These are phyloP conservation scores for Hyaloraphidium curvatum DNA, from an alignment of 192 early-diverging fungal species.

Conservation along the genomic window DNA sequence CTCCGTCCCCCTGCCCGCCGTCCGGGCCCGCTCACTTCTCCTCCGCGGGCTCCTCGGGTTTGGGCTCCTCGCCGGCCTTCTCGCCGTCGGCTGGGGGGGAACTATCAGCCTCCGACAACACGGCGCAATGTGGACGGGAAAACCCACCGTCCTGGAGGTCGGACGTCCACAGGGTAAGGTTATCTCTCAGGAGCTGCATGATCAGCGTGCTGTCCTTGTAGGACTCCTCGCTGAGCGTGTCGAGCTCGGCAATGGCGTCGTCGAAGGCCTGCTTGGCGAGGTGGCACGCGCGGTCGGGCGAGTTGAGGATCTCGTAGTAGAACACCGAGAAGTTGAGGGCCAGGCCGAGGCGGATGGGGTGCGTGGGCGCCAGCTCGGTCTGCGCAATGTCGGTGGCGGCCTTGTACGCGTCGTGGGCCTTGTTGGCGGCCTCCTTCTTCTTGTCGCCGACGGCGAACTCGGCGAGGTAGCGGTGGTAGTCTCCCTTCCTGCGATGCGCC, in stretches of 20 bases:
- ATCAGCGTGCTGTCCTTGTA: conserved; percentile 99
- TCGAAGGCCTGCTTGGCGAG: conserved; percentile 96
- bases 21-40: no score
- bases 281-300: conserved; percentile 90
- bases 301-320: conserved; percentile 98
- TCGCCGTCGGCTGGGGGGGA: conserved; percentile 20
- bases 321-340: conserved; percentile 98
- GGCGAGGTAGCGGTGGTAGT: conserved; percentile 98
- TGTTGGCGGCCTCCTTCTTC: conserved; percentile 59
- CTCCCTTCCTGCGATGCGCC: conserved; percentile 61
- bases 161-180: conserved; percentile 97
- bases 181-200: conserved; percentile 98
- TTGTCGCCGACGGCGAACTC: conserved; percentile 82
- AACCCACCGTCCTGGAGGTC: conserved; percentile 72
- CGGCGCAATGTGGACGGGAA: not conserved
- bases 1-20: no score
- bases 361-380: conserved; percentile 85
- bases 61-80: conserved; percentile 29
- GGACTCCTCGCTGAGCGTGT: conserved; percentile 94
- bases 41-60: conserved; percentile 29
- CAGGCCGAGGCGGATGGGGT: conserved; percentile 95
- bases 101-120: not conserved
- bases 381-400: conserved; percentile 85
- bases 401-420: conserved; percentile 88
- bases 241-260: conserved; percentile 96